Evolutionary conservation across 768 basidiomycete species (phyloP), one percentile per base, ranked within the genome.

Genomic region (Pleurotus citrinopileatus): DNA sequence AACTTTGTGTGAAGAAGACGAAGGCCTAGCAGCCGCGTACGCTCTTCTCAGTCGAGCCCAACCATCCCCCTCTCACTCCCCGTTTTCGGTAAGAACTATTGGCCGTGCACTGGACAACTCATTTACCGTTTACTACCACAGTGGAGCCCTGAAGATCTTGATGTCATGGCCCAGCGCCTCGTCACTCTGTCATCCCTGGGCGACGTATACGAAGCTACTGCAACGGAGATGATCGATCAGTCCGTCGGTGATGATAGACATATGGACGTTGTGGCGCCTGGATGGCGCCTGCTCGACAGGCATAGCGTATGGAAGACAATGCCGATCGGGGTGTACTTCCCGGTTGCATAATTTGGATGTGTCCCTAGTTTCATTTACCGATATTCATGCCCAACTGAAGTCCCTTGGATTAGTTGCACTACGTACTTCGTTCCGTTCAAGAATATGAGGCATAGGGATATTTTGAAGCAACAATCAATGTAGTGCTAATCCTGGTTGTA

Each of bases 251-350:
- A 22, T 36, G 42, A 29, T 12, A 17, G 7, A 12, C 8, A 22
- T 10, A 9, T 32, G 13, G 29, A 55, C 26, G 55, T 36, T 4
- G 52, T 46, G 34, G 47, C 69, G 1, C 55, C 60, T 6, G 89
- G 87, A 19, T 91, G 89, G 87, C 72, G 71, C 46, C 52, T 73
- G 37, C 67, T 84, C 10, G 69, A 74, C 25, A 64, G 64, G 19
- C 67, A 58, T 15, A 69, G 68, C 13, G 65, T 67, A 32, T 90
- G 89, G 89, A 75, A 70, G 57, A 75, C 83, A 2, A 84, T 81
- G 61, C 88, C 89, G 4, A 84, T 91, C 42, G 89, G 89, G 7
- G 73, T 87, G 46, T 79, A 72, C 55, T 59, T 65, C 13, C 47
- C 37, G 23, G 45, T 28, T 19, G 15, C 19, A 8, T 44, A 26